Base-by-base conservation (phyloP, 345 rosid species). In the Anacardium occidentale region DNA sequence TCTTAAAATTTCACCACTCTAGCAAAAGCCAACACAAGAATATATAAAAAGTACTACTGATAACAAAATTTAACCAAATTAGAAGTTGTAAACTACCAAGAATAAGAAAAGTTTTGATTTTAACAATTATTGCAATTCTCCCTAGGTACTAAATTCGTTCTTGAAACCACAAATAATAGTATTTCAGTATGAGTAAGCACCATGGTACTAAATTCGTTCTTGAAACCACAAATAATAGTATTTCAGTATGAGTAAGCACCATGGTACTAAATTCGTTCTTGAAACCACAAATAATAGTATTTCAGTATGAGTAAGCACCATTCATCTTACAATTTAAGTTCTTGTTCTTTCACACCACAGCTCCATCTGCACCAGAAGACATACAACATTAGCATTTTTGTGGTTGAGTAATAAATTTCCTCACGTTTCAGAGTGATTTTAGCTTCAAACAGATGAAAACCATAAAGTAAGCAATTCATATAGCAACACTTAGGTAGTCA, bases 351-450 rank as follows among this genome's bases (percentile, higher is more conserved):
- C 20, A n/a, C 56, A 55, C 1, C 54, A n/a, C 26, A 59, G 1
- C 34, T 61, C 58, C 42, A 34, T 61, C 74, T 71, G 67, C 67
- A 29, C 59, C 44, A 59, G 21, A 32, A 8, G 7, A 29, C 21
- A 61, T 42, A 15, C n/a, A 45, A 18, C 11, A 26, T 40, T 24
- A 69, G 26, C 15, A 26, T 48, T 59, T 26, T 40, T 18, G 20
- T 45, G 11, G 65, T 17, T 2, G 7, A 10, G 10, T 37, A 56
- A 42, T 24, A 24, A 9, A 13, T 17, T 56, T 69, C 56, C 20
- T 48, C 21, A 64, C 22, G 47, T 2, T 64, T 45, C 6, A 1
- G 25, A 15, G 7, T 24, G 17, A 26, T 25, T 48, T 65, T 48
- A 12, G 56, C 21, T 65, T 65, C 9, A 13, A 13, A 55, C 55